phyloP scores from a whole-genome alignment of 176 grass and related monocot species.

The Tillandsia fasciculata region DNA sequence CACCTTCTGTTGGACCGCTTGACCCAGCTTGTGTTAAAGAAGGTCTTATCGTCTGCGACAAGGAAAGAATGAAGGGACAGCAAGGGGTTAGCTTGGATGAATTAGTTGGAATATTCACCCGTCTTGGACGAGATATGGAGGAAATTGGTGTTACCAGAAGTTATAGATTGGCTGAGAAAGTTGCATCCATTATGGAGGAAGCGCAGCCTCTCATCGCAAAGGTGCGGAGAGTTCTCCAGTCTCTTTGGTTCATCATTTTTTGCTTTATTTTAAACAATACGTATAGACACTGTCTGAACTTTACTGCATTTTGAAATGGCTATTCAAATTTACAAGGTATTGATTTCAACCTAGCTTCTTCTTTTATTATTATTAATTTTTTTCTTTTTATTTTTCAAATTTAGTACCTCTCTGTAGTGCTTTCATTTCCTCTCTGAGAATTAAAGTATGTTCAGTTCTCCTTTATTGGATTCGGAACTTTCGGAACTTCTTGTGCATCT shows the following conservation, averaged over 20 bases:
- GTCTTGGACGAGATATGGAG: conserved; percentile 89
- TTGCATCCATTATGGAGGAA: conserved; percentile 82
- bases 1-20: conserved; percentile 68
- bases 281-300: not conserved
- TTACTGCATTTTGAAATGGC: too few relatives aligned
- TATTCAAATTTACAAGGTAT: too few relatives aligned
- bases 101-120: conserved; percentile 79
- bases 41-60: conserved; percentile 88
- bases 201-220: conserved; percentile 81
- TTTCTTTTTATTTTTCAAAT: not conserved
- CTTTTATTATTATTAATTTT: not conserved
- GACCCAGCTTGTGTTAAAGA: conserved; percentile 57
- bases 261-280: not conserved
- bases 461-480: too few relatives aligned
- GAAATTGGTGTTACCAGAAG: conserved; percentile 68
- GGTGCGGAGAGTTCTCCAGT: conserved; percentile 27
- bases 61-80: conserved; percentile 72
- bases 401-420: conserved; percentile 6
- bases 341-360: too few relatives aligned
- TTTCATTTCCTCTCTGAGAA: not conserved
- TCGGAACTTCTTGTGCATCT: too few relatives aligned
- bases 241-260: not conserved
- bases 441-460: too few relatives aligned
- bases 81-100: conserved; percentile 94
- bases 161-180: conserved; percentile 82